These are phyloP conservation scores for Heliosperma pusillum DNA, from an alignment of 148 eudicot genomes.

Conservation along the genomic window DNA sequence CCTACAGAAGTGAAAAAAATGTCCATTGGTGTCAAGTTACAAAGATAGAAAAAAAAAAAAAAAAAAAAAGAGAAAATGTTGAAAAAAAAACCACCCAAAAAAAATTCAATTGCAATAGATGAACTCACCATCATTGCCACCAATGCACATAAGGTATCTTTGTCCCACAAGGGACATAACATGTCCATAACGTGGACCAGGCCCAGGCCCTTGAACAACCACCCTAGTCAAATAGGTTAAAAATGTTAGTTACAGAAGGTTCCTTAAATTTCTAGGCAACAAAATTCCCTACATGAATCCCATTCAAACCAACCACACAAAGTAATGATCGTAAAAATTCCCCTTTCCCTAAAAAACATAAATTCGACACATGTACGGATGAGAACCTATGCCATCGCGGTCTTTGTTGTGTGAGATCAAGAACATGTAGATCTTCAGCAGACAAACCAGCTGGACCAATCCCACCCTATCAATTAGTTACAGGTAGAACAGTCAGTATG, in stretches of 20 bases:
- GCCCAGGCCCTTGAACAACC: slow-evolving; percentile 99
- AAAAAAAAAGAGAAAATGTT: not conserved
- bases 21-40: not conserved
- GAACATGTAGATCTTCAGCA: slow-evolving; percentile 98
- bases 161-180: slow-evolving; percentile 99
- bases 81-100: not conserved
- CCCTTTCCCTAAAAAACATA: not conserved
- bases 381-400: slow-evolving; percentile 99
- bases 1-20: slow-evolving; percentile 42
- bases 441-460: slow-evolving; percentile 99
- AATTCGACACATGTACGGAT: slow-evolving; percentile 3
- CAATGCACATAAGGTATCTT: slow-evolving; percentile 98
- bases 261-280: slow-evolving; percentile 10
- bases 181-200: slow-evolving; percentile 99
- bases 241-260: slow-evolving; percentile 18
- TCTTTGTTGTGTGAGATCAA: slow-evolving; percentile 92
- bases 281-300: not conserved
- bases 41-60: not conserved
- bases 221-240: slow-evolving; percentile 50
- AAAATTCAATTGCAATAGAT: not conserved
- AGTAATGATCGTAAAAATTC: not conserved
- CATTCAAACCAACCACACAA: not conserved
- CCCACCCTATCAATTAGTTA: slow-evolving; percentile 58
- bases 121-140: slow-evolving; percentile 93
- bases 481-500: slow-evolving; percentile 11